Conservation (phyloP, 2,329 filamentous ascomycete species). For the Scedosporium minutisporum region DNA sequence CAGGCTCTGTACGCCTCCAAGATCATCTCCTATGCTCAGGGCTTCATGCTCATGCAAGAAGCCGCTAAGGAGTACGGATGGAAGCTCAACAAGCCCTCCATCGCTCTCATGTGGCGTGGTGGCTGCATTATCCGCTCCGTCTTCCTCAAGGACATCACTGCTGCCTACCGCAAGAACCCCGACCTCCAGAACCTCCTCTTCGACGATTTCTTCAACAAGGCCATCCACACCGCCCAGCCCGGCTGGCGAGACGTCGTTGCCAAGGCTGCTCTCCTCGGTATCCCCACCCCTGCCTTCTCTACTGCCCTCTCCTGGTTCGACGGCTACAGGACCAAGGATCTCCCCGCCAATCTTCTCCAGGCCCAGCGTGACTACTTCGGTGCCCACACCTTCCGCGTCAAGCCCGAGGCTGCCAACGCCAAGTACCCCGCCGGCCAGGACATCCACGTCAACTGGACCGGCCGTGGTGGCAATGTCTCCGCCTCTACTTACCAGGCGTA, state of each 20-base stretch:
- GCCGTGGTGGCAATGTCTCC: conserved; percentile 91
- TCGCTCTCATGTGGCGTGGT: conserved; percentile 99
- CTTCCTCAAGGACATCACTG: conserved; percentile 99
- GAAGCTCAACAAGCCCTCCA: conserved; percentile 99
- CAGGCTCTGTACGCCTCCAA: conserved; percentile 98
- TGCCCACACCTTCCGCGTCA: conserved; percentile 81
- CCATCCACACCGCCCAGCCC: conserved; percentile 90
- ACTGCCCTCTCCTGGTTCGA: conserved; percentile 98
- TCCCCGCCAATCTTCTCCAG: conserved; percentile 96
- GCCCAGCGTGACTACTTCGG: conserved; percentile 99
- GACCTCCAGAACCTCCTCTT: conserved; percentile 97
- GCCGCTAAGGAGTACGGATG: conserved; percentile 91
- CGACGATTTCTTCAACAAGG: conserved; percentile 99
- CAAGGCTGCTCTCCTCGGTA: conserved; percentile 87
- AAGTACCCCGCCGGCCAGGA: conserved; percentile 80
- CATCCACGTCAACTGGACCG: conserved; percentile 99
- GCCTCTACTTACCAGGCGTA: conserved; percentile 98
- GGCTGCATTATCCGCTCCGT: conserved; percentile 99
- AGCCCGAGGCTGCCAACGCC: conserved; percentile 65
- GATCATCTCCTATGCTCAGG: conserved; percentile 99
- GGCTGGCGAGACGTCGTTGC: conserved; percentile 87
- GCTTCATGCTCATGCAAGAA: conserved; percentile 99
- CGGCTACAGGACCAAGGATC: conserved; percentile 92
- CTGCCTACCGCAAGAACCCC: conserved; percentile 87
- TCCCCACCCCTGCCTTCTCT: conserved; percentile 92